Base-by-base conservation (phyloP, 495 filamentous ascomycete species). In the Bathelium albidoporum region DNA sequence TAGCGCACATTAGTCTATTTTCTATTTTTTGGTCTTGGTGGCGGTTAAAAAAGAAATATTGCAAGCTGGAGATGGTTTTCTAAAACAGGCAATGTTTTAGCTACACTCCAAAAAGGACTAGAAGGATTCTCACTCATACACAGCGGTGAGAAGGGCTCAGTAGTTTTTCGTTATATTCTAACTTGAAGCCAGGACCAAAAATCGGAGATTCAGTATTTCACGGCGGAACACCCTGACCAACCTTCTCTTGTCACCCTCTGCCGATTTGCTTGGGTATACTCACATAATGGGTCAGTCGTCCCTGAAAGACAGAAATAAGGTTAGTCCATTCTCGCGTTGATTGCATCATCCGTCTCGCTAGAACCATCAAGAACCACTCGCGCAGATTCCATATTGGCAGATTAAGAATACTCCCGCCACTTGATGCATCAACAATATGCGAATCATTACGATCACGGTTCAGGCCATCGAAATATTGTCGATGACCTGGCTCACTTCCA, bases 311-410 rank as follows among this genome's bases (percentile, higher is more conserved):
- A 34, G 4, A 18, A 26, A 66, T 45, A 2, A 64, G 28, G 31
- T 53, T 58, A 9, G 24, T 55, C 64, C 64, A 58, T 60, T 66
- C 65, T 44, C 62, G 20, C 0, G 62, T 64, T 20, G 64, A 63
- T 62, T 70, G 70, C 53, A 52, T 59, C 65, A 71, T 64, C 12
- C 69, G 59, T 49, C 64, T 60, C 10, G 66, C 58, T 7, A 72
- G 34, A n/a, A 70, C 66, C 11, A 45, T 49, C 1, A 72, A 62
- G 34, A 69, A 70, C 59, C 69, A 72, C 32, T 69, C 68, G 34
- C 69, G 60, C 20, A 69, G 70, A 41, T 72, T 70, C 70, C 70
- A 70, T 11, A 66, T 63, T 14, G 70, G 70, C 26, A 62, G 69
- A 26, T 67, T 60, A 24, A 59, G 26, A 32, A 43, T 22, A 20